A percentile compares a stretch with the other conserved stretches of the same genome.
Conservation (phyloP, 2,329 filamentous ascomycete species). For the Phaeoacremonium minimum region DNA sequence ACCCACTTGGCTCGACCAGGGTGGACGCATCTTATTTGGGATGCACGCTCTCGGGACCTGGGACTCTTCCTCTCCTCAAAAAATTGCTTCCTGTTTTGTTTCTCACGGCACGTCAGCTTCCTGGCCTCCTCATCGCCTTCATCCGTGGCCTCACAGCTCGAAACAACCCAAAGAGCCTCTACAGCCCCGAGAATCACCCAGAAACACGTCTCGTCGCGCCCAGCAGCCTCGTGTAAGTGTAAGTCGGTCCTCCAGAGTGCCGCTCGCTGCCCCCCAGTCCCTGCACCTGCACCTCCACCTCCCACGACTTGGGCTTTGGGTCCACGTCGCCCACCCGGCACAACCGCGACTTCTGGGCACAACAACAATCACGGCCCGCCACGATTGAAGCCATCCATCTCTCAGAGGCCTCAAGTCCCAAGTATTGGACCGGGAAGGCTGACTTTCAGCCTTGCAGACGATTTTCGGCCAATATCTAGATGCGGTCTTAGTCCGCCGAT, state of each 20-base stretch:
- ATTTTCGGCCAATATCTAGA: conserved; percentile 16
- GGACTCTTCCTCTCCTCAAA: neutral
- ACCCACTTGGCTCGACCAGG: neutral
- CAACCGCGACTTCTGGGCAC: conserved; percentile 10
- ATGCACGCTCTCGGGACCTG: neutral
- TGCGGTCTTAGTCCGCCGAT: conserved; percentile 10
- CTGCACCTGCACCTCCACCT: conserved; percentile 12
- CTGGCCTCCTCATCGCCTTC: neutral
- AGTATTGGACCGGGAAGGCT: conserved; percentile 21
- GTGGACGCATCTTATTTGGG: neutral
- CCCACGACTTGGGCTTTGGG: conserved; percentile 6
- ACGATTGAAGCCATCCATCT: conserved; percentile 19
- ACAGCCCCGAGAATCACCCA: neutral
- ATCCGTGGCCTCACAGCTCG: neutral
- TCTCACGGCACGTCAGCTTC: neutral
- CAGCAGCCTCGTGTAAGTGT: conserved; percentile 13
- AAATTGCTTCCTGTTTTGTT: neutral
- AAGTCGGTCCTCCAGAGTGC: conserved; percentile 9
- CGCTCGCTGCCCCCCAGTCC: conserved; percentile 11
- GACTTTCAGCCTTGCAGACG: conserved; percentile 37
- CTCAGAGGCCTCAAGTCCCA: conserved; percentile 18
- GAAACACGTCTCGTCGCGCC: conserved; percentile 1
- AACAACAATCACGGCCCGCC: conserved; percentile 15
- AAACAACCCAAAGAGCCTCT: neutral
- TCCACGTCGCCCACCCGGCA: conserved; percentile 9